Evolutionary conservation across 208 protist genomes (phyloP).

Genomic region (Acanthamoeba triangularis): DNA sequence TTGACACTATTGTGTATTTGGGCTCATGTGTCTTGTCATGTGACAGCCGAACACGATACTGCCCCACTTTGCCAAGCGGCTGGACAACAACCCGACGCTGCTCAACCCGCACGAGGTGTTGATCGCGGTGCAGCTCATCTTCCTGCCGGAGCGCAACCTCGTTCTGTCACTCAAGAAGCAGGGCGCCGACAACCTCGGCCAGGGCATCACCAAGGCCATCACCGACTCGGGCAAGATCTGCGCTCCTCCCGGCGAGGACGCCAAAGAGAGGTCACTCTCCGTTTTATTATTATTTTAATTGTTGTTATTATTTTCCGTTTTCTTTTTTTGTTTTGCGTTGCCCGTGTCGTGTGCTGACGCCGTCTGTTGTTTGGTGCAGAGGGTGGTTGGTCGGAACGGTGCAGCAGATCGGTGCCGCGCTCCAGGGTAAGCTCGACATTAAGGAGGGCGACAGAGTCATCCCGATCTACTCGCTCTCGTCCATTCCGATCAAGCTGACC

Average conservation of each 20-base stretch:
- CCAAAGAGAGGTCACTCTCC: neutral
- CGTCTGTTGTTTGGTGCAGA: neutral
- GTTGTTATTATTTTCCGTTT: neutral
- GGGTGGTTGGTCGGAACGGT: conserved; percentile 41
- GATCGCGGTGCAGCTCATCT: conserved; percentile 33
- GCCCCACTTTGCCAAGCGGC: conserved; percentile 36
- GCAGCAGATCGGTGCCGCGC: conserved; percentile 14
- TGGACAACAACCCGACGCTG: conserved; percentile 55
- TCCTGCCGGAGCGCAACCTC: conserved; percentile 13
- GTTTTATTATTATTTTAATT: neutral
- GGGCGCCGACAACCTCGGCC: neutral
- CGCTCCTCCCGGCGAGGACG: conserved; percentile 12
- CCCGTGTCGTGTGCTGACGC: neutral
- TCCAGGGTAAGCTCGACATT: conserved; percentile 27
- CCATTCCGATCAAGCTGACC: conserved; percentile 15
- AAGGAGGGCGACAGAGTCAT: conserved; percentile 60
- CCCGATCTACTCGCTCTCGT: conserved; percentile 52
- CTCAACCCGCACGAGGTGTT: conserved; percentile 64
- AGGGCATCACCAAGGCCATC: conserved; percentile 7
- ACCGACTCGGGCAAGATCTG: conserved; percentile 58
- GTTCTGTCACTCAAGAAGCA: conserved; percentile 1
- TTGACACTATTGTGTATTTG: neutral
- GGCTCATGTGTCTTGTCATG: neutral
- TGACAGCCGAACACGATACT: neutral
- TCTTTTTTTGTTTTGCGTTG: no score